Evolutionary conservation across 1,284 basidiomycete species (phyloP), one percentile per base, ranked within the genome.

Genomic region (Pseudozyma pruni): DNA sequence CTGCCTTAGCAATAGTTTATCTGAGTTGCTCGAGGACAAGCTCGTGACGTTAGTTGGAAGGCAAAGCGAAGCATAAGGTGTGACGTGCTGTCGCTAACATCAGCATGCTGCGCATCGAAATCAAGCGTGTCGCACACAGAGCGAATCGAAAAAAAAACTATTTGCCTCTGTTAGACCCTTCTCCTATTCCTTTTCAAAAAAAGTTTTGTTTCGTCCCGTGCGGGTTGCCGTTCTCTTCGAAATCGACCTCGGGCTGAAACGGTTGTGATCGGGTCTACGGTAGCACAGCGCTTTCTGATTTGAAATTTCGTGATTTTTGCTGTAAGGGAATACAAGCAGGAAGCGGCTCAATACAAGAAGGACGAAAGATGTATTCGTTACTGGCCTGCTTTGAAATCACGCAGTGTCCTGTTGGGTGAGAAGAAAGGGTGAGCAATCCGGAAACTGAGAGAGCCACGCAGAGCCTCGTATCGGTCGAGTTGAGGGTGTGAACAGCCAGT

Each of bases 261-360:
- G 66, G 66, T 52, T 53, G 66, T 69, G 66, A 69, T 69, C 66
- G 59, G 52, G 32, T 34, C 17, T 27, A n/a, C n/a, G 27, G 44
- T 33, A 59, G 55, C 49, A 41, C 14, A 53, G 32, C 50, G 35
- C 49, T 34, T 31, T 41, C 20, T 25, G 2, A 34, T 7, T 51
- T 39, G 37, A 48, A 48, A 22, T 22, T 27, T 10, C n/a, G n/a
- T 20, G 29, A 27, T 8, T 9, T 14, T 19, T 3, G 23, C 8
- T n/a, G 13, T 1, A 8, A 11, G 27, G 10, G 17, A 42, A 43
- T 32, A 43, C 29, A 43, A 27, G 16, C 8, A 11, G 9, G 10
- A 11, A 17, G 29, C 27, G 25, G n/a, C 14, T 46, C 34, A 29
- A 29, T 29, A 7, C 27, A 29, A 11, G 6, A 7, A 6, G 27